A percentile compares a stretch with the other conserved stretches of the same genome.
phyloP scores from a whole-genome alignment of 805 yeast species.

The Candida parachauliodes region DNA sequence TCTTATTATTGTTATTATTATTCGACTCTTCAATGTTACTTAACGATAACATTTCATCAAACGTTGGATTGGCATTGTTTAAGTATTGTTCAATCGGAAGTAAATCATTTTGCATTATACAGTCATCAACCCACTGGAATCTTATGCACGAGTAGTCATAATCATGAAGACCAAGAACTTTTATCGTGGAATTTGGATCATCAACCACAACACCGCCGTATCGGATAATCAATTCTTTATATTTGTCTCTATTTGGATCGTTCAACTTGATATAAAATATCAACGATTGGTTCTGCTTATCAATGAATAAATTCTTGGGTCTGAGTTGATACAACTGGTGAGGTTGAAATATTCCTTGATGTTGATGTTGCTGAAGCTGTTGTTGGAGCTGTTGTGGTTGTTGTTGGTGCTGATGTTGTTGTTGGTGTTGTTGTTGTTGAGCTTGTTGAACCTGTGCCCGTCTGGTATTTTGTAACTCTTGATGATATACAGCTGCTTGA shows the following conservation, averaged over 20 bases:
- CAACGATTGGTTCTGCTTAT: constrained; percentile 13
- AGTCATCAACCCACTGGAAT: constrained; percentile 14
- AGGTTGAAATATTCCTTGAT: constrained; percentile 4
- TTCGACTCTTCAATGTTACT: neutral
- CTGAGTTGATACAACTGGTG: constrained; percentile 1
- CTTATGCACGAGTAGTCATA: constrained; percentile 5
- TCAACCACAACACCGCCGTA: constrained; percentile 20
- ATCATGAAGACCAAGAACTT: constrained; percentile 5
- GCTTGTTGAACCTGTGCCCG: constrained; percentile 5
- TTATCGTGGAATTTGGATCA: constrained; percentile 9
- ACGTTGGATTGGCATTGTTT: constrained; percentile 2
- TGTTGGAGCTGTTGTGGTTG: constrained; percentile 3
- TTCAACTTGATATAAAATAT: constrained; percentile 14
- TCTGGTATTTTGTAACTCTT: constrained; percentile 5
- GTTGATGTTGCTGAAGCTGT: constrained; percentile 5
- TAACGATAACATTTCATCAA: constrained; percentile 3
- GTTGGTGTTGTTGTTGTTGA: constrained; percentile 7
- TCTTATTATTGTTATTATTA: too few relatives aligned
- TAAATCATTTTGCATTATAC: constrained; percentile 11
- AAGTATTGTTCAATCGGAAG: constrained; percentile 9
- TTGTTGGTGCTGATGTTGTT: constrained; percentile 3
- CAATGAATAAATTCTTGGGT: constrained; percentile 7
- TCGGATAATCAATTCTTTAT: constrained; percentile 14
- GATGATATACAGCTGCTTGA: constrained; percentile 9
- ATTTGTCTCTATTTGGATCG: constrained; percentile 14